A percentile compares a stretch with the other conserved stretches of the same genome.
Evolutionary conservation across 352 stramenopile species (phyloP).

Genomic region (Globisporangium acanthophoron): DNA sequence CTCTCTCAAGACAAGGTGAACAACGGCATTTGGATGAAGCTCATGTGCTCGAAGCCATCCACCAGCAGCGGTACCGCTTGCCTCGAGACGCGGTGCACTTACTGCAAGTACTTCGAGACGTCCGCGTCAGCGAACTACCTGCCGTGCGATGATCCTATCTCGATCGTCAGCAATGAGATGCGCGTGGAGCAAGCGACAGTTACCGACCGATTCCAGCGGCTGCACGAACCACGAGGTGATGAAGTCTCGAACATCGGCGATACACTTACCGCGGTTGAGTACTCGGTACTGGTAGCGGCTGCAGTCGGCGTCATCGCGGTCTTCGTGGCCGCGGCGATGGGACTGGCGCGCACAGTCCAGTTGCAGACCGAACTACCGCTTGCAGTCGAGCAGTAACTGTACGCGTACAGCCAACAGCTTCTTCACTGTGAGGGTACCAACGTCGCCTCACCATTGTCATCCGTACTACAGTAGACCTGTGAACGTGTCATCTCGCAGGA

Average conservation of each 20-base stretch:
- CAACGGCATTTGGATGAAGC: slow-evolving; percentile 7
- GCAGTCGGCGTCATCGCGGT: neutral
- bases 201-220: neutral
- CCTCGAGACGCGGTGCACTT: slow-evolving; percentile 3
- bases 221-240: neutral
- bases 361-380: neutral
- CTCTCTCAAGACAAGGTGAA: neutral
- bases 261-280: neutral
- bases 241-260: neutral
- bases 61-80: neutral
- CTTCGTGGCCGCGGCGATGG: neutral
- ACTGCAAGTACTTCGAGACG: slow-evolving; percentile 15
- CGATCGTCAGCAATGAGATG: slow-evolving; percentile 1
- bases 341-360: neutral
- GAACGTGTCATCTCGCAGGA: neutral
- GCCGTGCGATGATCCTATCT: slow-evolving; percentile 5
- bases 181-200: neutral
- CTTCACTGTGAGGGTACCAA: too few species aligned
- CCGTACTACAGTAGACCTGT: neutral
- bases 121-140: neutral
- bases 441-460: neutral
- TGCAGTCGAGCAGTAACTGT: neutral
- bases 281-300: neutral
- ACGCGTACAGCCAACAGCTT: too few species aligned
- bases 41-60: neutral